Evolutionary conservation across 169 alveolate species (phyloP), one percentile per base, ranked within the genome.

Genomic region (Plasmodium fragile): DNA sequence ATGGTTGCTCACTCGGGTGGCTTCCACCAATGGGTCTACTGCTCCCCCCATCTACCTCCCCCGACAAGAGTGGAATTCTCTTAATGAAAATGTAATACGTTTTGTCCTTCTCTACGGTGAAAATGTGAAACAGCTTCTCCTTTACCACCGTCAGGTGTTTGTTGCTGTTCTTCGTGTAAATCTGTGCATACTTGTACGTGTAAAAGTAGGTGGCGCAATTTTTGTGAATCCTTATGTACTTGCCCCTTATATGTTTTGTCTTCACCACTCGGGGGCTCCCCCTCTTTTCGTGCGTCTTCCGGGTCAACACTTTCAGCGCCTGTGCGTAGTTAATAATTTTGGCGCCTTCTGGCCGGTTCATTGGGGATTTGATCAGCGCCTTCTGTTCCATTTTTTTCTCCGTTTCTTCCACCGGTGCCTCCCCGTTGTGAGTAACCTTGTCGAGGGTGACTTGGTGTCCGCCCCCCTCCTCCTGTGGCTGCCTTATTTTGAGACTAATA

Each of bases 71-170:
- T 1, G 93, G 93, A 25, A 85, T 34, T 52, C 69, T 52, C 28
- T 34, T 85, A 28, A 85, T 85, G 75, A 73, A 72, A 52, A 85
- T 36, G 70, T 85, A 85, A 75, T 85, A 52, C 10, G 85, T 72
- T 53, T 85, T 85, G 5, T 85, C 84, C 41, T 52, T 85, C 79
- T 85, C 84, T n/a, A 85, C 6, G 0, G 85, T 45, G 41, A 8
- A 8, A 2, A 85, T 85, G 53, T 85, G 43, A 75, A 85, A 85
- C 25, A 85, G 73, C 36, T 49, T 30, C 65, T 85, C 85, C 45
- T 85, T 85, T 18, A 85, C 70, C n/a, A 52, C 22, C 0, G 55
- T 41, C 3, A 52, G 18, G 28, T 30, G 39, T 13, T 85, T 43
- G 28, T 25, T 16, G 28, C 16, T 16, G 13, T 85, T 77, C 70